Conservation (phyloP, 116 monocot species). For the Papilionanthe hybrid region DNA sequence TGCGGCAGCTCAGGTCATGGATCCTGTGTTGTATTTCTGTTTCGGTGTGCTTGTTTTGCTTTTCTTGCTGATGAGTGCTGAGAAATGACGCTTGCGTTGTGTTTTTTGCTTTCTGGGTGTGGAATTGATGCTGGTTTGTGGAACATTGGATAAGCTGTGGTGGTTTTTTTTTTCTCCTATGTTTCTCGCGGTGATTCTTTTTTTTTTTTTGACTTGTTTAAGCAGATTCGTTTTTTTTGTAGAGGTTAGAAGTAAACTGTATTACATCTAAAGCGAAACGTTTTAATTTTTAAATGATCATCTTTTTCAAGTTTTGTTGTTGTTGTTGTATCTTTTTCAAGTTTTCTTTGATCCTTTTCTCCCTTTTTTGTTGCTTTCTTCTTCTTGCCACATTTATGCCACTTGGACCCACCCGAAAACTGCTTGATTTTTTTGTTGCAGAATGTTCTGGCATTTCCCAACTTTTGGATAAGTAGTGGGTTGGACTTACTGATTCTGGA, state of each 20-base stretch:
- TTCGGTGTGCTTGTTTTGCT: neutral
- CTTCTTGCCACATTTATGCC: neutral
- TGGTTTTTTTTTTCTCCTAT: neutral
- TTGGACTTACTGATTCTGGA: neutral
- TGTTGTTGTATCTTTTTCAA: neutral
- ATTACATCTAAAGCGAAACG: neutral
- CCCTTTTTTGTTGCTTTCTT: neutral
- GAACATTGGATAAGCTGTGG: neutral
- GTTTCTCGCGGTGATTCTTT: neutral
- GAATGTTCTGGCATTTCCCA: neutral
- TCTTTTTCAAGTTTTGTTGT: neutral
- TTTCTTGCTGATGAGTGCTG: neutral
- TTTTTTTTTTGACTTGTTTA: neutral
- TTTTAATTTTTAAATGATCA: neutral
- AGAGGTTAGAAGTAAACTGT: neutral
- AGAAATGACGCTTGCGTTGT: neutral
- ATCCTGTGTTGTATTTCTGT: neutral
- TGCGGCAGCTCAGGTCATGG: neutral
- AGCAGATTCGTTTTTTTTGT: neutral
- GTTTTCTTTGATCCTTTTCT: neutral
- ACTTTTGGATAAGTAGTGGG: neutral
- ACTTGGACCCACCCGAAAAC: neutral
- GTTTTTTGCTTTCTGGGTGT: neutral
- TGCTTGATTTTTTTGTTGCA: constrained; percentile 7
- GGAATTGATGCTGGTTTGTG: neutral